Conservation (phyloP, 148 eudicot species). For the Camellia japonica region DNA sequence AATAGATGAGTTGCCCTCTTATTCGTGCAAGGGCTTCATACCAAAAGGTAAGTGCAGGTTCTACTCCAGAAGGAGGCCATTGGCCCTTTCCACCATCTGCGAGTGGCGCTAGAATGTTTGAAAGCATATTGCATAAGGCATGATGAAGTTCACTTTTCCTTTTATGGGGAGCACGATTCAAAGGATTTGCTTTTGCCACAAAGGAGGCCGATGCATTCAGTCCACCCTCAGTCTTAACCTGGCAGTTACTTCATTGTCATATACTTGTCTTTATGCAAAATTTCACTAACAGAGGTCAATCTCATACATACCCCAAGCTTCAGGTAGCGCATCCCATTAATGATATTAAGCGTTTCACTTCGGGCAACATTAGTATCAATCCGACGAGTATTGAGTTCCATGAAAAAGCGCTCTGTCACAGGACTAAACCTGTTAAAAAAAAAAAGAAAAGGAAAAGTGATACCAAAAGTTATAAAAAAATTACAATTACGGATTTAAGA, state of each 20-base stretch:
- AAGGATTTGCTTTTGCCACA: slow-evolving; percentile 97
- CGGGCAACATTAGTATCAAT: slow-evolving; percentile 88
- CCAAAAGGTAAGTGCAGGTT: slow-evolving; percentile 96
- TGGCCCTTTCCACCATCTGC: slow-evolving; percentile 95
- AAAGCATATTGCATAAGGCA: slow-evolving; percentile 97
- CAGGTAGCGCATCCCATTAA: slow-evolving; percentile 96
- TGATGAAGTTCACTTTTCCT: slow-evolving; percentile 98
- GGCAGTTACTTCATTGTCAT: slow-evolving; percentile 33
- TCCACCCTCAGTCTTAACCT: slow-evolving; percentile 98
- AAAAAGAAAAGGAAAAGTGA: background rate
- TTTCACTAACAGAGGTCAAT: background rate
- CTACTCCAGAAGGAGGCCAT: slow-evolving; percentile 98
- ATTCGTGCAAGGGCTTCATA: slow-evolving; percentile 98
- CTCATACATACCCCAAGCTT: slow-evolving; percentile 90
- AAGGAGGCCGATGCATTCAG: slow-evolving; percentile 99
- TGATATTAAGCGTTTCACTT: slow-evolving; percentile 91
- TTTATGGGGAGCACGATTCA: slow-evolving; percentile 92
- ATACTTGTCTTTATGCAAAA: background rate
- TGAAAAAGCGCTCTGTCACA: slow-evolving; percentile 94
- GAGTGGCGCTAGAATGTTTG: slow-evolving; percentile 91
- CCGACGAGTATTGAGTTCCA: slow-evolving; percentile 97
- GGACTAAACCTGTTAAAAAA: slow-evolving; percentile 72
- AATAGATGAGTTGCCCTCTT: slow-evolving; percentile 74
- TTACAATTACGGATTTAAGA: background rate
- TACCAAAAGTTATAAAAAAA: background rate